Evolutionary conservation across 2,329 filamentous ascomycete species (phyloP).

Genomic region (Nothophoma quercina): DNA sequence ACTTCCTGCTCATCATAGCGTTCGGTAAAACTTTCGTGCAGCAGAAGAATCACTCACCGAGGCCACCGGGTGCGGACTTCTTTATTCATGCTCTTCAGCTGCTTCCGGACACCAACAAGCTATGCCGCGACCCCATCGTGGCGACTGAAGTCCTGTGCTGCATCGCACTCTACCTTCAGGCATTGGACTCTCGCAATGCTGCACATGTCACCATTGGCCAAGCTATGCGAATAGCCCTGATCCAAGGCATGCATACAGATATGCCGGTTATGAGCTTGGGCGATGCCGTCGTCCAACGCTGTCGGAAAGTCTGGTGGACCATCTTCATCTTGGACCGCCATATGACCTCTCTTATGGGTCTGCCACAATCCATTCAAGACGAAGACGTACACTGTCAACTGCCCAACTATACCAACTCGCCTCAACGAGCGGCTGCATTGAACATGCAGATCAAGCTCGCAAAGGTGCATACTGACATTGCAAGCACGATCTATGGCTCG

Average conservation of each 20-base stretch:
- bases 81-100: slow-evolving; percentile 68
- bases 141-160: slow-evolving; percentile 61
- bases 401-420: slow-evolving; percentile 53
- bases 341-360: slow-evolving; percentile 62
- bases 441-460: slow-evolving; percentile 58
- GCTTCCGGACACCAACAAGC: slow-evolving; percentile 57
- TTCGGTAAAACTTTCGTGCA: slow-evolving; percentile 64
- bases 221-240: slow-evolving; percentile 59
- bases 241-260: slow-evolving; percentile 61
- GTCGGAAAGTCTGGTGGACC: slow-evolving; percentile 63
- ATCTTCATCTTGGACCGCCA: slow-evolving; percentile 62
- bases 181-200: slow-evolving; percentile 56
- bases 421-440: slow-evolving; percentile 51
- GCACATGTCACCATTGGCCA: slow-evolving; percentile 61
- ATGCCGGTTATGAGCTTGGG: slow-evolving; percentile 57
- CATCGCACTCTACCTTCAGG: slow-evolving; percentile 62
- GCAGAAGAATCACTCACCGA: slow-evolving; percentile 35
- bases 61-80: slow-evolving; percentile 63
- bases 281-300: slow-evolving; percentile 54
- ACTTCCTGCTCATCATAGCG: slow-evolving; percentile 62
- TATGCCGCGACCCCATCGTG: slow-evolving; percentile 55
- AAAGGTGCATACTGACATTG: slow-evolving; percentile 55
- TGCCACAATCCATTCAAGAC: slow-evolving; percentile 59
- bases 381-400: slow-evolving; percentile 60
- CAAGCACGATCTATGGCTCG: slow-evolving; percentile 54